Evolutionary conservation across 768 basidiomycete genomes (phyloP).

Genomic region (Pulveroboletus frians): DNA sequence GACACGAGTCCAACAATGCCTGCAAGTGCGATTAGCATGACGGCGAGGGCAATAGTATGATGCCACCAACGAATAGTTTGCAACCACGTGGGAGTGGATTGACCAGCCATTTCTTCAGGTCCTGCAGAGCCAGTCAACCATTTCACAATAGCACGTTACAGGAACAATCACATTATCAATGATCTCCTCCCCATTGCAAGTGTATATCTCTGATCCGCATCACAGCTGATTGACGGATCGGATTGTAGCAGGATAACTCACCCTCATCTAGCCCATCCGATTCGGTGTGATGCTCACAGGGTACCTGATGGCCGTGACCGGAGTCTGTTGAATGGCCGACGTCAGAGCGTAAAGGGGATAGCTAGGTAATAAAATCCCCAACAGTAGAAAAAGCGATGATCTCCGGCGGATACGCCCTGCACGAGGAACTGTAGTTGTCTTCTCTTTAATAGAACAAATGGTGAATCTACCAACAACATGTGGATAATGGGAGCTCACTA

Average conservation of each 20-base stretch:
- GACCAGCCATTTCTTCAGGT: slow-evolving; percentile 21
- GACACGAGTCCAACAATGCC: slow-evolving; percentile 29
- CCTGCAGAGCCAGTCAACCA: slow-evolving; percentile 8
- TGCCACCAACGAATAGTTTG: slow-evolving; percentile 24
- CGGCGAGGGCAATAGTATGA: background rate
- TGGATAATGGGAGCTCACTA: slow-evolving; percentile 31
- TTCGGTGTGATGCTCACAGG: slow-evolving; percentile 40
- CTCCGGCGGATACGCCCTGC: slow-evolving; percentile 39
- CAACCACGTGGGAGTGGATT: slow-evolving; percentile 25
- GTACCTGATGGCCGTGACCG: slow-evolving; percentile 46
- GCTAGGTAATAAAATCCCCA: slow-evolving; percentile 1
- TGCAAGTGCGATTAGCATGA: slow-evolving; percentile 1
- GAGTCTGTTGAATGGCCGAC: slow-evolving; percentile 33
- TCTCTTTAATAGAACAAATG: slow-evolving; percentile 28
- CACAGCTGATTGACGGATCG: background rate
- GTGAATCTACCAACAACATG: background rate
- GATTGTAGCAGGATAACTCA: slow-evolving; percentile 12
- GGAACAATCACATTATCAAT: slow-evolving; percentile 20
- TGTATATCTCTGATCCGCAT: slow-evolving; percentile 9
- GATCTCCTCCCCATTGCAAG: slow-evolving; percentile 12
- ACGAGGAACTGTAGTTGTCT: slow-evolving; percentile 42
- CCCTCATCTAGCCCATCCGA: slow-evolving; percentile 53
- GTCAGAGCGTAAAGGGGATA: background rate
- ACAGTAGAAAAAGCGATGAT: slow-evolving; percentile 59
- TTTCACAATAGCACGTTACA: slow-evolving; percentile 36